A percentile compares a stretch with the other conserved stretches of the same genome.
phyloP scores from a whole-genome alignment of 768 basidiomycete genomes.

The Mycena epipterygia region DNA sequence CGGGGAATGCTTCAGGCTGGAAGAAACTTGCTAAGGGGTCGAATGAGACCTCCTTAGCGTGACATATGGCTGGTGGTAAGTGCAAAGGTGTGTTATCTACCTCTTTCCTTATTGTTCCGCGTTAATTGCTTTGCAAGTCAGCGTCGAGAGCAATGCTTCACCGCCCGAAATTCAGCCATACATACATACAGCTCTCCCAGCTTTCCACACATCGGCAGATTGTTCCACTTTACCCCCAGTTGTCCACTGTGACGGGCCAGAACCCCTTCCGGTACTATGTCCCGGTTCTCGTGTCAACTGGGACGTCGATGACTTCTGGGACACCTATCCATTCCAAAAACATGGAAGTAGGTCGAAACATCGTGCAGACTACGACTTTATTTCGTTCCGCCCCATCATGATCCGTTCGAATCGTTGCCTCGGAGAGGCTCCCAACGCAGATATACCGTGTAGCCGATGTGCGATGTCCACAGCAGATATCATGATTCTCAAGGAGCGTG shows the following conservation, averaged over 20 bases:
- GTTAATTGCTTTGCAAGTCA: not conserved
- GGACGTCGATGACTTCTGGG: not conserved
- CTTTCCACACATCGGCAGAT: not conserved
- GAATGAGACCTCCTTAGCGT: not conserved
- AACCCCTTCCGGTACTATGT: not conserved
- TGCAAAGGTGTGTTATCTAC: not conserved
- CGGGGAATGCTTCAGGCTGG: not conserved
- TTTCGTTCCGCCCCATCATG: not conserved
- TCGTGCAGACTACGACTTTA: not conserved
- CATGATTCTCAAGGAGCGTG: not conserved
- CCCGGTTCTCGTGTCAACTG: not conserved
- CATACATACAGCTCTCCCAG: not conserved
- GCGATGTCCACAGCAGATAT: not conserved
- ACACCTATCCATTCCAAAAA: not conserved
- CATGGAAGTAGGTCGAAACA: not conserved
- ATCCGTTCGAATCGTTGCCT: not conserved
- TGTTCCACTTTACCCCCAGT: not conserved
- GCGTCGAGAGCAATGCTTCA: not conserved
- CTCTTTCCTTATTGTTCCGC: not conserved
- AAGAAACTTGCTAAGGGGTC: not conserved
- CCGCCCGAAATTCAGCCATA: not conserved
- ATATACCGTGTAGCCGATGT: not conserved
- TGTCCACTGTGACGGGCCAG: no score
- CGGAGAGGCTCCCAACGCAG: not conserved
- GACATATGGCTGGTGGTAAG: not conserved